These are phyloP conservation scores for Populus euphratica DNA, from an alignment of 345 rosid species.

Conservation along the genomic window DNA sequence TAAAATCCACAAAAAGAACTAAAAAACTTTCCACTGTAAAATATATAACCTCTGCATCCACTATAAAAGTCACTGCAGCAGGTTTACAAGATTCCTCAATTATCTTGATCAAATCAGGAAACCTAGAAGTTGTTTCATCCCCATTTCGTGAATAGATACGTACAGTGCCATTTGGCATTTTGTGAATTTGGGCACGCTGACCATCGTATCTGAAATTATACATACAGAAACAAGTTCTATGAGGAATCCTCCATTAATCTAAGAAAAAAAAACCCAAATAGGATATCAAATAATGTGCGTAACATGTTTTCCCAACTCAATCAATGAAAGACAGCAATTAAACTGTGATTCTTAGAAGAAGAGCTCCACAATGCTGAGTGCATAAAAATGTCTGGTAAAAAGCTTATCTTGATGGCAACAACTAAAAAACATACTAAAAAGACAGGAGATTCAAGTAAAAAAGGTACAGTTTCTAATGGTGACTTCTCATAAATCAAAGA, in stretches of 20 bases:
- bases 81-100: slow-evolving; percentile 54
- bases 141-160: slow-evolving; percentile 84
- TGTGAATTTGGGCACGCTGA: slow-evolving; percentile 89
- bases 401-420: too few relatives aligned
- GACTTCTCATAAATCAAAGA: too few relatives aligned
- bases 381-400: too few relatives aligned
- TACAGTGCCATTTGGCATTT: slow-evolving; percentile 52
- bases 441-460: too few relatives aligned
- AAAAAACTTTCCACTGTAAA: slow-evolving; percentile 12
- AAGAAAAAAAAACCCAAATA: neutral
- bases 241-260: neutral
- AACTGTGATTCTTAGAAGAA: too few relatives aligned
- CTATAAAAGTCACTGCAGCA: slow-evolving; percentile 55
- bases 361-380: too few relatives aligned
- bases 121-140: slow-evolving; percentile 73
- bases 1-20: neutral
- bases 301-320: too few relatives aligned
- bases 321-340: too few relatives aligned
- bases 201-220: slow-evolving; percentile 71
- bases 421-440: too few relatives aligned
- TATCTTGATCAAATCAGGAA: slow-evolving; percentile 68
- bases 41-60: slow-evolving; percentile 79
- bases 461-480: too few relatives aligned
- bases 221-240: slow-evolving; percentile 4
- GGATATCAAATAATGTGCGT: neutral